A percentile compares a stretch with the other conserved stretches of the same genome.
Evolutionary conservation across 306 rosid species (phyloP).

Genomic region (Medicago arabica): DNA sequence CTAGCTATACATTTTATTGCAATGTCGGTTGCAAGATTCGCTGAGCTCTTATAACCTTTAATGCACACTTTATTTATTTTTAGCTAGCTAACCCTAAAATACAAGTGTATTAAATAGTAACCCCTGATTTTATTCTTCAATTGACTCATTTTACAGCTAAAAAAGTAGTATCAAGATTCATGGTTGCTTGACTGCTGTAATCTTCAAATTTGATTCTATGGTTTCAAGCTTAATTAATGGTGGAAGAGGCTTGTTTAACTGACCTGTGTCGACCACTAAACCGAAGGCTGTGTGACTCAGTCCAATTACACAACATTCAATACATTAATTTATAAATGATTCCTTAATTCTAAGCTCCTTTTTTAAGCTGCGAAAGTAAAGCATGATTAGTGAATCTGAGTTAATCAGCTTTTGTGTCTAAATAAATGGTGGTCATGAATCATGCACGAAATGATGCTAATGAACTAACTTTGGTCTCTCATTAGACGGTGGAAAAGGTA

Average conservation of each 20-base stretch:
- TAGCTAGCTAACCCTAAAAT: background rate
- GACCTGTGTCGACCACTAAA: constrained; percentile 38
- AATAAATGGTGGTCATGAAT: constrained; percentile 37
- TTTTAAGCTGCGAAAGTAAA: constrained; percentile 9
- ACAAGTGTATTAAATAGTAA: constrained; percentile 11
- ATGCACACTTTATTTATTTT: background rate
- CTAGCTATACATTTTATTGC: background rate
- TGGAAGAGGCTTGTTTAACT: constrained; percentile 36
- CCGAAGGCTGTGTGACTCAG: constrained; percentile 30
- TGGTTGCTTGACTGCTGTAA: constrained; percentile 32
- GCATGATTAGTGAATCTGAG: constrained; percentile 45
- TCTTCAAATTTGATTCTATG: constrained; percentile 32
- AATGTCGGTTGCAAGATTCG: constrained; percentile 19
- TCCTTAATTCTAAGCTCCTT: constrained; percentile 6
- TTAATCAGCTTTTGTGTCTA: constrained; percentile 41
- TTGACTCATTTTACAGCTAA: constrained; percentile 31
- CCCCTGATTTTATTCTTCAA: constrained; percentile 35
- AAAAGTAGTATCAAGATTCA: constrained; percentile 30
- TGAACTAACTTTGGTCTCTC: constrained; percentile 15
- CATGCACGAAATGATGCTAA: constrained; percentile 16
- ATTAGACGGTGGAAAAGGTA: constrained; percentile 37
- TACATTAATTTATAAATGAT: constrained; percentile 25
- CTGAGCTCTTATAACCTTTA: background rate
- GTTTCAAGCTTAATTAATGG: constrained; percentile 7
- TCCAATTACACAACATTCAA: constrained; percentile 27